A percentile compares a stretch with the other conserved stretches of the same genome.
phyloP scores from a whole-genome alignment of 2,329 filamentous ascomycete species.

The Bipolaris sorokiniana region DNA sequence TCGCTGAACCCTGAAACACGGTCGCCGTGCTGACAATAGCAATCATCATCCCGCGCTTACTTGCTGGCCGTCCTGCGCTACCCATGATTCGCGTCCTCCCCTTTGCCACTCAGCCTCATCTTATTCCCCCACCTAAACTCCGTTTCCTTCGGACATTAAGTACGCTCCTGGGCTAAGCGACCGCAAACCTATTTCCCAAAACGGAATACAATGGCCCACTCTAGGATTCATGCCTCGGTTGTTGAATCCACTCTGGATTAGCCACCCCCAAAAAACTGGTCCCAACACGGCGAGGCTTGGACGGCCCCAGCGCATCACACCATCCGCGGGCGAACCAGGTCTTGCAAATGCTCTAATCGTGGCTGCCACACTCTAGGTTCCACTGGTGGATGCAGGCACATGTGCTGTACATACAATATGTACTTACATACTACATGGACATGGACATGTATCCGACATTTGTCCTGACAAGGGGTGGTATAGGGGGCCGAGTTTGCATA shows the following conservation, averaged over 20 bases:
- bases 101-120: slow-evolving; percentile 3
- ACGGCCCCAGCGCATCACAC: slow-evolving; percentile 1
- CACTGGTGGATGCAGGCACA: neutral
- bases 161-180: slow-evolving; percentile 4
- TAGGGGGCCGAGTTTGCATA: neutral
- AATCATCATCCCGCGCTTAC: too few relatives aligned
- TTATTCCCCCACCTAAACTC: slow-evolving; percentile 1
- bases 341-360: neutral
- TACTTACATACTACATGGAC: neutral
- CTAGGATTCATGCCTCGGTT: slow-evolving; percentile 3
- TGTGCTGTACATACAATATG: slow-evolving; percentile 1
- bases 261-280: neutral
- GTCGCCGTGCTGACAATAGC: neutral
- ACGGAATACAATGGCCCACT: neutral
- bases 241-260: slow-evolving; percentile 1
- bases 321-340: slow-evolving; percentile 8
- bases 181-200: neutral
- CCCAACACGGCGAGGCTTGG: neutral
- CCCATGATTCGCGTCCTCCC: slow-evolving; percentile 1
- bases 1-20: slow-evolving; percentile 14
- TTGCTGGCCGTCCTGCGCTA: neutral
- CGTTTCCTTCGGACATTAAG: slow-evolving; percentile 8
- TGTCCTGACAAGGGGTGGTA: too few relatives aligned
- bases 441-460: too few relatives aligned
- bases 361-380: slow-evolving; percentile 7